Percentiles rank a stretch among this genome's conserved stretches.
Evolutionary conservation across 345 rosid species (phyloP).

Genomic region (Arabidopsis thaliana): DNA sequence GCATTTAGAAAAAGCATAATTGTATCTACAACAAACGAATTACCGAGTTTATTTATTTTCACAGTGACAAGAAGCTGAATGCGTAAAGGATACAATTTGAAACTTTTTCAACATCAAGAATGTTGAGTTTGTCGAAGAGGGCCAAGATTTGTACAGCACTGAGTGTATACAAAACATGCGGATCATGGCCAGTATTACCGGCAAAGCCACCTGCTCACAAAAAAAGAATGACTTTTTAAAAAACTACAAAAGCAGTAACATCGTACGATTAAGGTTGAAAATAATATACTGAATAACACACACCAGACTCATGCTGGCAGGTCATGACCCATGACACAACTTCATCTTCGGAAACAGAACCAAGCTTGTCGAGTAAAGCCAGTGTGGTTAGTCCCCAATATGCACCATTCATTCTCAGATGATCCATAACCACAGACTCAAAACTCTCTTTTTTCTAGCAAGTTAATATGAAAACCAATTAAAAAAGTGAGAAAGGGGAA

Average conservation of each 20-base stretch:
- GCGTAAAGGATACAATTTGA: slow-evolving; percentile 78
- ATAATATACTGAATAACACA: slow-evolving; percentile 32
- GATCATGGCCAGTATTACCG: slow-evolving; percentile 88
- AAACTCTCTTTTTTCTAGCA: slow-evolving; percentile 74
- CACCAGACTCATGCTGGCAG: slow-evolving; percentile 79
- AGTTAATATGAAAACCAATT: background rate
- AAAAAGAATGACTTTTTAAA: background rate
- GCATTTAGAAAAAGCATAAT: slow-evolving; percentile 34
- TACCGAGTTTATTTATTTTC: background rate
- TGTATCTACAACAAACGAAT: background rate
- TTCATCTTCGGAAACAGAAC: slow-evolving; percentile 58
- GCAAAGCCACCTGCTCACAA: slow-evolving; percentile 80
- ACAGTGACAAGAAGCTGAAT: slow-evolving; percentile 13
- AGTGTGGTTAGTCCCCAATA: slow-evolving; percentile 90
- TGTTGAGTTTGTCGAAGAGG: slow-evolving; percentile 68
- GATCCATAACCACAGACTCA: slow-evolving; percentile 89
- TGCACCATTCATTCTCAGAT: slow-evolving; percentile 84
- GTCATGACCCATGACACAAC: slow-evolving; percentile 74
- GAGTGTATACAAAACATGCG: slow-evolving; percentile 75
- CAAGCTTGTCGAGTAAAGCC: slow-evolving; percentile 77
- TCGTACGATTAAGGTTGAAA: background rate
- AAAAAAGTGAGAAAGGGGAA: background rate
- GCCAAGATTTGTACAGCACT: slow-evolving; percentile 88
- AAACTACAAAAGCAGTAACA: background rate
- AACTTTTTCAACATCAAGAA: slow-evolving; percentile 70